Evolutionary conservation across 148 eudicot genomes (phyloP).

Genomic region (Camellia japonica): DNA sequence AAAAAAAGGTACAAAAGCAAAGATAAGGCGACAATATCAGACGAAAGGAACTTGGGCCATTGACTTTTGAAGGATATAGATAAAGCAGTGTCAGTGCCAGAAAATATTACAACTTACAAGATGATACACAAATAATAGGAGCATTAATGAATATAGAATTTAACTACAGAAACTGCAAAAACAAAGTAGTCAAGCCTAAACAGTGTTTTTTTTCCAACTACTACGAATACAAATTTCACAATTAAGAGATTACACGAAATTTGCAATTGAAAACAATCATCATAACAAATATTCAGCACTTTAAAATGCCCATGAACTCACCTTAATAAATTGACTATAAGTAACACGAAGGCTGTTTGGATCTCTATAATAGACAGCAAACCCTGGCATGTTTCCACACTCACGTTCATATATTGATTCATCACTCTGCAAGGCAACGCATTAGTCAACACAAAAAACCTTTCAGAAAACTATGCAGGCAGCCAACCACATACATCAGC

Average conservation of each 20-base stretch:
- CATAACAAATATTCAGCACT: background rate
- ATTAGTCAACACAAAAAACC: background rate
- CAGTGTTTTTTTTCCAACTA: background rate
- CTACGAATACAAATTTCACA: background rate
- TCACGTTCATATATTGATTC: slow-evolving; percentile 91
- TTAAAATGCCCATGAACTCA: slow-evolving; percentile 25
- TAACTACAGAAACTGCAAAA: background rate
- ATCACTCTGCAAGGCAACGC: slow-evolving; percentile 63
- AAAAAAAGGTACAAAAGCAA: background rate
- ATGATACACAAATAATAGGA: background rate
- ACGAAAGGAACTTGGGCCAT: background rate
- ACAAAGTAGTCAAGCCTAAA: no score
- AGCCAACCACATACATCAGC: background rate
- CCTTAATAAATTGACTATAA: slow-evolving; percentile 93
- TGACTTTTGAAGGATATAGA: background rate
- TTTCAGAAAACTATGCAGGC: slow-evolving; percentile 1
- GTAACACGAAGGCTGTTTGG: slow-evolving; percentile 96
- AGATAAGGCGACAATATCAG: background rate
- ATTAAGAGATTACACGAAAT: background rate
- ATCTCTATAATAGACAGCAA: slow-evolving; percentile 91
- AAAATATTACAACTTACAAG: background rate
- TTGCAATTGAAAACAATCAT: background rate
- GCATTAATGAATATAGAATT: background rate
- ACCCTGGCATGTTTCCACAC: slow-evolving; percentile 99
- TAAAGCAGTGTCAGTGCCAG: background rate